These are phyloP conservation scores for Syzygium aqueum DNA, from an alignment of 345 rosid species.

Conservation along the genomic window DNA sequence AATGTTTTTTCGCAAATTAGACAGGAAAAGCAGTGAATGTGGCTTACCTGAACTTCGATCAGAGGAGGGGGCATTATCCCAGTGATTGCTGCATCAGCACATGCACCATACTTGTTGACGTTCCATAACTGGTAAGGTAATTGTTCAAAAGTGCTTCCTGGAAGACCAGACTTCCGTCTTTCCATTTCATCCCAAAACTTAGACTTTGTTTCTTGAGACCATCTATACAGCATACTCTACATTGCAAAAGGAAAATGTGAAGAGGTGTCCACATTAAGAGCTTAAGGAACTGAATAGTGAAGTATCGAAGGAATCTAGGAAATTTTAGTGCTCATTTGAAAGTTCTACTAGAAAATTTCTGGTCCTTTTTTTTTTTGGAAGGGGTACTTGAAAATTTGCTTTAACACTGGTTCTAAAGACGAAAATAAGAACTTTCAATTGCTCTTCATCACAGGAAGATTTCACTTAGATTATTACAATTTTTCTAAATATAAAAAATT, in stretches of 20 bases:
- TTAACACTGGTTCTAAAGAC: neutral
- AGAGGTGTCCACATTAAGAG: neutral
- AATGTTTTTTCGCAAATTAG: neutral
- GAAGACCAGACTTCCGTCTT: constrained; percentile 31
- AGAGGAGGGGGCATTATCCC: constrained; percentile 94
- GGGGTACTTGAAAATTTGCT: neutral
- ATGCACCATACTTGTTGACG: constrained; percentile 67
- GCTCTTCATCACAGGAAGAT: neutral
- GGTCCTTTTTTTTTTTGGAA: neutral
- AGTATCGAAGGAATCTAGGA: neutral
- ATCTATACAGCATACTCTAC: constrained; percentile 61
- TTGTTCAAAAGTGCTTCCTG: constrained; percentile 26
- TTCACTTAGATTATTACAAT: neutral
- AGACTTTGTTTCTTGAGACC: constrained; percentile 47
- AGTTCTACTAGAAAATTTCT: neutral
- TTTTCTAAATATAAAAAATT: neutral
- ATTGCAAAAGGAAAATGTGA: constrained; percentile 1
- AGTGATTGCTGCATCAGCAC: constrained; percentile 83
- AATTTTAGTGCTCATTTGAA: neutral
- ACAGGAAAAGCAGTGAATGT: neutral
- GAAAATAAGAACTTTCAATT: neutral
- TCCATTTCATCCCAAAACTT: constrained; percentile 72
- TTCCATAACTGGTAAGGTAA: constrained; percentile 86
- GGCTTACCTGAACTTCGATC: constrained; percentile 72
- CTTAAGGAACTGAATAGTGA: neutral